Conservation (phyloP, 257 asterid species). For the Solanum pimpinellifolium region DNA sequence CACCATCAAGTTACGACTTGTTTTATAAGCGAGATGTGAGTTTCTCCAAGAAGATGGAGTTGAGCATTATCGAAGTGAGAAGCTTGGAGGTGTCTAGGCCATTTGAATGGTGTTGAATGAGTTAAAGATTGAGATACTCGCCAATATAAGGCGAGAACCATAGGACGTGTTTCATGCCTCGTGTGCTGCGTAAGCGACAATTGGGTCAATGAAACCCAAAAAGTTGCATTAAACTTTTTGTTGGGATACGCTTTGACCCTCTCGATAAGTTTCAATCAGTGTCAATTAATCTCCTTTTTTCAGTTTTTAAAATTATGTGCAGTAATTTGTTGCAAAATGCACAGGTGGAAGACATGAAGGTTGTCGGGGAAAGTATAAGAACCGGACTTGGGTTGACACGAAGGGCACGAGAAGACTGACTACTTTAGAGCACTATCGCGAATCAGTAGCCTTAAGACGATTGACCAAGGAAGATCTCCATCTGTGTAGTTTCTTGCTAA, state of each 20-base stretch:
- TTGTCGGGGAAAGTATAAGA: slow-evolving; percentile 47
- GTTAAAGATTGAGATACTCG: not conserved
- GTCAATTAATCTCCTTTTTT: not conserved
- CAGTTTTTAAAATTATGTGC: not conserved
- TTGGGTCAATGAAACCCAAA: not conserved
- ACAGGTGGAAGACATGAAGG: slow-evolving; percentile 63
- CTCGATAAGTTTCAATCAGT: not conserved
- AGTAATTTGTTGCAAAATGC: not conserved
- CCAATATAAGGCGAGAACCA: not conserved
- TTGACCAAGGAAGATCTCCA: not conserved
- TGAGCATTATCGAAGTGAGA: not conserved
- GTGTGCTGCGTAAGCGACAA: not conserved
- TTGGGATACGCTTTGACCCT: not conserved
- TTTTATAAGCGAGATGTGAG: not conserved
- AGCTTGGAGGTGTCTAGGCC: not conserved
- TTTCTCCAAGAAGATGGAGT: not conserved
- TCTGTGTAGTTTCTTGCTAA: not conserved
- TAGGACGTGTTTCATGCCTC: not conserved
- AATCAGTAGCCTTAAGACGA: not conserved
- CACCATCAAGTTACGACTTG: not conserved
- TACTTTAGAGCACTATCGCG: not conserved
- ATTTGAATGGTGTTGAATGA: not conserved
- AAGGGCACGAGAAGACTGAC: slow-evolving; percentile 26
- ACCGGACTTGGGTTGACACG: slow-evolving; percentile 37
- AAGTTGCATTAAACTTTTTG: not conserved